Evolutionary conservation across 352 stramenopile genomes (phyloP).

Genomic region (Globisporangium lucens): DNA sequence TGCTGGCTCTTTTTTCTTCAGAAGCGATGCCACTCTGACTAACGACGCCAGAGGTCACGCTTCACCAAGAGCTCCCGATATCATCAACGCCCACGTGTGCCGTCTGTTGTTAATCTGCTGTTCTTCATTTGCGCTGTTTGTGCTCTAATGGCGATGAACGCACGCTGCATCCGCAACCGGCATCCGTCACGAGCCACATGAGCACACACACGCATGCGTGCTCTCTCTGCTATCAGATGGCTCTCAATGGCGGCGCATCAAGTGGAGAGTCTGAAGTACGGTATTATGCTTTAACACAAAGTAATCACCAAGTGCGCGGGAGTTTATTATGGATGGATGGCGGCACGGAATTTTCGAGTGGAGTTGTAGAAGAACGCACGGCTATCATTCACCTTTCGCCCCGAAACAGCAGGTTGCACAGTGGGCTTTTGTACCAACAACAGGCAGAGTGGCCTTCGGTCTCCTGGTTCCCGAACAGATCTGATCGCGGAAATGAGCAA

Average conservation of each 20-base stretch:
- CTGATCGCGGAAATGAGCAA: background rate
- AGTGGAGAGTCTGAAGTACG: too few relatives aligned
- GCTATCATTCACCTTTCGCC: background rate
- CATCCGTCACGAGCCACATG: background rate
- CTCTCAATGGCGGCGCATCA: too few relatives aligned
- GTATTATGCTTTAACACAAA: background rate
- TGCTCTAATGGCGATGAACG: background rate
- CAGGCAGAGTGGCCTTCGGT: background rate
- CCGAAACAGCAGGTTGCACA: background rate
- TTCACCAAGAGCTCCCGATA: background rate
- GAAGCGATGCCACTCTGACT: slow-evolving; percentile 2
- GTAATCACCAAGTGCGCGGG: background rate
- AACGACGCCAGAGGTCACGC: background rate
- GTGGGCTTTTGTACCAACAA: background rate
- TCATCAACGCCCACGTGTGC: slow-evolving; percentile 1
- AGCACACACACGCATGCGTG: too few relatives aligned
- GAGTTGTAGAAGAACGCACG: background rate
- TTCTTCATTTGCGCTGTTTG: background rate
- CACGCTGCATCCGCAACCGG: background rate
- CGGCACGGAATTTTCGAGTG: background rate
- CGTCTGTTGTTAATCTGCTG: background rate
- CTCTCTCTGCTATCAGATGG: background rate
- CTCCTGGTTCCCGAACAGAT: background rate
- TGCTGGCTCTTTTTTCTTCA: slow-evolving; percentile 3
- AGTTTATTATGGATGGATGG: background rate